Percentiles rank a stretch among this genome's conserved stretches.
phyloP scores from a whole-genome alignment of 495 filamentous ascomycete species.

The Oleoguttula mirabilis region DNA sequence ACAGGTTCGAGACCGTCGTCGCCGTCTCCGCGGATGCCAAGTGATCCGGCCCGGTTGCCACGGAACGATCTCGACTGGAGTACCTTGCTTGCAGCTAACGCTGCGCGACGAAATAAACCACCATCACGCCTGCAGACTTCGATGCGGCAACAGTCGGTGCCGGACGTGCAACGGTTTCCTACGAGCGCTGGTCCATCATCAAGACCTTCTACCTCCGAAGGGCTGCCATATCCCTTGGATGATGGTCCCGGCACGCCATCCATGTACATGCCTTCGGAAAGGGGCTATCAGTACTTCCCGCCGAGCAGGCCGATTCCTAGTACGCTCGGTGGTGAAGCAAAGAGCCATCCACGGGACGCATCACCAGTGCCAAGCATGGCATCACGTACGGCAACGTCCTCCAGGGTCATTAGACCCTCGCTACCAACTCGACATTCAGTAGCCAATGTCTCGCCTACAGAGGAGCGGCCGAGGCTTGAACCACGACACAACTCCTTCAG shows the following conservation, averaged over 20 bases:
- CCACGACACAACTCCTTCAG: neutral
- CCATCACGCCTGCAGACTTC: constrained; percentile 14
- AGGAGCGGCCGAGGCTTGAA: neutral
- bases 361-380: constrained; percentile 7
- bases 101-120: constrained; percentile 9
- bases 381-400: constrained; percentile 2
- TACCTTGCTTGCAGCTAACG: constrained; percentile 16
- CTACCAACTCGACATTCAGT: constrained; percentile 11
- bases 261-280: constrained; percentile 16
- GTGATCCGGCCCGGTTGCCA: constrained; percentile 11
- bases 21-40: constrained; percentile 7
- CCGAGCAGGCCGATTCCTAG: too few relatives aligned
- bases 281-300: constrained; percentile 10
- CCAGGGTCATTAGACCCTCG: constrained; percentile 3
- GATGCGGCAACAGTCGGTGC: constrained; percentile 13
- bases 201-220: neutral
- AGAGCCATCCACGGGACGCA: constrained; percentile 1
- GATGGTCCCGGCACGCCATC: constrained; percentile 5
- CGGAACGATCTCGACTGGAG: constrained; percentile 18
- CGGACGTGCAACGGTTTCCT: neutral
- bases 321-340: constrained; percentile 2
- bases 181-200: neutral
- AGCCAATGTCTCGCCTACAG: constrained; percentile 2
- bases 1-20: constrained; percentile 18
- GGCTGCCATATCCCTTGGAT: constrained; percentile 16